Evolutionary conservation across 108 stramenopile genomes (phyloP).

Genomic region (Cyclostephanos tholiformis): DNA sequence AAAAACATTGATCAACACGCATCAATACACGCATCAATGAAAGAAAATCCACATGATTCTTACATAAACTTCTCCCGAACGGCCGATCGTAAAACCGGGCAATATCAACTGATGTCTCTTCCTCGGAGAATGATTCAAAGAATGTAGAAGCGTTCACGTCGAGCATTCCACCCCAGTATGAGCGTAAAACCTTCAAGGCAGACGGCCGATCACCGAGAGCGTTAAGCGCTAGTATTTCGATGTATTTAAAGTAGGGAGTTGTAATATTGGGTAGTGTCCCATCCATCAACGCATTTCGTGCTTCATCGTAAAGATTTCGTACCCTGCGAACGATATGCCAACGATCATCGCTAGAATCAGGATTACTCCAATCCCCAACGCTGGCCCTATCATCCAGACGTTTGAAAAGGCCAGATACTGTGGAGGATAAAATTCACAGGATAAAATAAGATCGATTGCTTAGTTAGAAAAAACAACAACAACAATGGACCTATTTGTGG

Average conservation of each 20-base stretch:
- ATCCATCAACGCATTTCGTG: slow-evolving; percentile 20
- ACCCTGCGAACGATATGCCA: slow-evolving; percentile 3
- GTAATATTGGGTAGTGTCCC: slow-evolving; percentile 14
- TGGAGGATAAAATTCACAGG: not conserved
- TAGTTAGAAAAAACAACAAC: not conserved
- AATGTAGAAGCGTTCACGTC: slow-evolving; percentile 41
- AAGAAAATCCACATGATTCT: too few relatives aligned
- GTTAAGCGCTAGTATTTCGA: slow-evolving; percentile 37
- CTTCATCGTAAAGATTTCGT: slow-evolving; percentile 19
- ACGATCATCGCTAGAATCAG: slow-evolving; percentile 30
- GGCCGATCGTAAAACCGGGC: slow-evolving; percentile 37
- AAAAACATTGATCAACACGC: not conserved
- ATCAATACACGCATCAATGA: too few relatives aligned
- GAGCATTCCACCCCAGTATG: slow-evolving; percentile 50
- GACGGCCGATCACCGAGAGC: slow-evolving; percentile 15
- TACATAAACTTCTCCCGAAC: slow-evolving; percentile 39
- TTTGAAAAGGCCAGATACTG: slow-evolving; percentile 37
- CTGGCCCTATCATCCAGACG: slow-evolving; percentile 43
- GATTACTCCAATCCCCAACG: slow-evolving; percentile 30
- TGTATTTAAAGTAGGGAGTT: slow-evolving; percentile 48
- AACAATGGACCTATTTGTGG: too few relatives aligned
- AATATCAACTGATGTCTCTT: slow-evolving; percentile 27
- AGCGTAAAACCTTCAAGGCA: slow-evolving; percentile 27
- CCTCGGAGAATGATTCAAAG: slow-evolving; percentile 43
- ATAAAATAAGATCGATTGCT: not conserved